These are phyloP conservation scores for Dipodascopsis uninucleata DNA, from an alignment of 805 yeast genomes.

Conservation along the genomic window DNA sequence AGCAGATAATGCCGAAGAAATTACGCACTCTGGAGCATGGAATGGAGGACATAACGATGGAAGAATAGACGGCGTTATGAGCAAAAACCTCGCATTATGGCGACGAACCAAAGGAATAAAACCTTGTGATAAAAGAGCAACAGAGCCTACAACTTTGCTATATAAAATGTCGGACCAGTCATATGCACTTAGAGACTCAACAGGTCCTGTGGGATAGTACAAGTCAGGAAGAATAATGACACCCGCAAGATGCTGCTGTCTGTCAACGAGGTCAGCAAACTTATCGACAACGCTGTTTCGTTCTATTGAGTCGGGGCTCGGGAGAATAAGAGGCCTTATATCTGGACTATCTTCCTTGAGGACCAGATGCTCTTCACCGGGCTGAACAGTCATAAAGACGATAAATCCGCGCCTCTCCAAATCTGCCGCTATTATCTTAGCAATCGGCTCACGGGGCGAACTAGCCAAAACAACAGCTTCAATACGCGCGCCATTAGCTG, in stretches of 20 bases:
- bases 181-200: constrained; percentile 50
- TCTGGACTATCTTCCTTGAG: constrained; percentile 59
- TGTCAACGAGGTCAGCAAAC: constrained; percentile 23
- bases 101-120: constrained; percentile 51
- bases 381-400: constrained; percentile 68
- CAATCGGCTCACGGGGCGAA: constrained; percentile 69
- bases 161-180: constrained; percentile 51
- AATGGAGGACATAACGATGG: constrained; percentile 55
- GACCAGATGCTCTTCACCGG: constrained; percentile 53
- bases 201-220: constrained; percentile 63
- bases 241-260: constrained; percentile 53
- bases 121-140: constrained; percentile 53
- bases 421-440: constrained; percentile 66
- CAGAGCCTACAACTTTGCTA: constrained; percentile 47
- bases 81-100: constrained; percentile 49
- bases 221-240: constrained; percentile 68
- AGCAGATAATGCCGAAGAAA: constrained; percentile 44
- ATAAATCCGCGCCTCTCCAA: constrained; percentile 76
- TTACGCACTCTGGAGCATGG: constrained; percentile 59
- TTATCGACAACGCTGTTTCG: constrained; percentile 22
- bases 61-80: constrained; percentile 55
- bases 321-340: constrained; percentile 59
- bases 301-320: constrained; percentile 22
- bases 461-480: constrained; percentile 75
- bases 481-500: constrained; percentile 66